Evolutionary conservation across 345 rosid genomes (phyloP).

Genomic region (Punica granatum): DNA sequence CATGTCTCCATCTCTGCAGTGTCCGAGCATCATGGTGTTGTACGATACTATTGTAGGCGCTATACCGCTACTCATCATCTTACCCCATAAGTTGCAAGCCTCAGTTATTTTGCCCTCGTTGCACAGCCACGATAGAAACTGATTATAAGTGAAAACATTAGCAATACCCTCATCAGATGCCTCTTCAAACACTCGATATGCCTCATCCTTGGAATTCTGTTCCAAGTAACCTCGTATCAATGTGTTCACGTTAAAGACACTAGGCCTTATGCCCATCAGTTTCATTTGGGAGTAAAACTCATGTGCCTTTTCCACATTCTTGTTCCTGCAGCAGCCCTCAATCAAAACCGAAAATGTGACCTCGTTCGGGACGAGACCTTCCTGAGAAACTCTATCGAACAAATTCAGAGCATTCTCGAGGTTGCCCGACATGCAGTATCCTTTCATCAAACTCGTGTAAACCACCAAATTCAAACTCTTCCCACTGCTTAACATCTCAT

Average conservation of each 20-base stretch:
- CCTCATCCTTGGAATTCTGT: slow-evolving; percentile 30
- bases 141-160: slow-evolving; percentile 45
- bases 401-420: slow-evolving; percentile 44
- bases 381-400: slow-evolving; percentile 42
- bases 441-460: slow-evolving; percentile 62
- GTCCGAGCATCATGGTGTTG: slow-evolving; percentile 53
- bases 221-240: slow-evolving; percentile 51
- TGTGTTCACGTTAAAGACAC: slow-evolving; percentile 38
- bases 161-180: slow-evolving; percentile 45
- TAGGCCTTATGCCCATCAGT: slow-evolving; percentile 34
- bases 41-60: slow-evolving; percentile 44
- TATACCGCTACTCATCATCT: slow-evolving; percentile 45
- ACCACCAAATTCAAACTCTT: slow-evolving; percentile 45
- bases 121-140: slow-evolving; percentile 43
- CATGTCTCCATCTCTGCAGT: slow-evolving; percentile 38
- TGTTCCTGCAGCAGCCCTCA: slow-evolving; percentile 51
- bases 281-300: slow-evolving; percentile 62
- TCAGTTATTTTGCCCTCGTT: slow-evolving; percentile 45
- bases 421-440: slow-evolving; percentile 46
- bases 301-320: slow-evolving; percentile 43
- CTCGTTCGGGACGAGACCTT: slow-evolving; percentile 52
- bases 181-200: slow-evolving; percentile 43
- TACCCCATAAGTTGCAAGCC: slow-evolving; percentile 42
- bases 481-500: slow-evolving; percentile 66
- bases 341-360: slow-evolving; percentile 60